A percentile compares a stretch with the other conserved stretches of the same genome.
Conservation (phyloP, 306 rosid species). For the Prunus mume region DNA sequence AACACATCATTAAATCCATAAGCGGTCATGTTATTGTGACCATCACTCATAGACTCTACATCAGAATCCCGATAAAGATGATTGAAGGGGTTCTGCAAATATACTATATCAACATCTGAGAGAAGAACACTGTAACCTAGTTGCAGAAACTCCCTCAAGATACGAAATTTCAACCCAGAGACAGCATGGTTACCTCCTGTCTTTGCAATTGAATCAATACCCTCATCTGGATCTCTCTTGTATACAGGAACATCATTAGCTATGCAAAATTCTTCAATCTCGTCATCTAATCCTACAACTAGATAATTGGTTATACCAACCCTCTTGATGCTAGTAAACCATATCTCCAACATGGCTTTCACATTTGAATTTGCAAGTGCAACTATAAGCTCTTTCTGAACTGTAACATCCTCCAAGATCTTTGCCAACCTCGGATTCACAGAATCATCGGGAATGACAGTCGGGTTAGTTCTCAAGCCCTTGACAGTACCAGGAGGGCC, state of each 20-base stretch:
- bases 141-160: conserved; percentile 83
- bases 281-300: conserved; percentile 70
- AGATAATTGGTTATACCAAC: conserved; percentile 73
- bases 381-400: conserved; percentile 65
- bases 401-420: conserved; percentile 62
- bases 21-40: conserved; percentile 75
- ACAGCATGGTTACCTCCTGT: conserved; percentile 76
- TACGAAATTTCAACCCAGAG: conserved; percentile 70
- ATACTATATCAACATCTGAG: conserved; percentile 83
- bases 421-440: conserved; percentile 79
- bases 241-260: conserved; percentile 70
- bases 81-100: conserved; percentile 86
- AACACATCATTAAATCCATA: conserved; percentile 84
- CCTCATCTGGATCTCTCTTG: conserved; percentile 74
- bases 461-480: conserved; percentile 77
- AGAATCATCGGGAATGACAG: conserved; percentile 61
- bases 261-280: conserved; percentile 61
- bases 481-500: conserved; percentile 83
- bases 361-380: conserved; percentile 76
- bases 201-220: conserved; percentile 57
- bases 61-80: conserved; percentile 81
- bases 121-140: conserved; percentile 81
- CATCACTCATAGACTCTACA: conserved; percentile 91
- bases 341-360: conserved; percentile 62
- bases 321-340: conserved; percentile 68